Base-by-base conservation (phyloP, 2,329 filamentous ascomycete species). In the Paecilomyces sp. region DNA sequence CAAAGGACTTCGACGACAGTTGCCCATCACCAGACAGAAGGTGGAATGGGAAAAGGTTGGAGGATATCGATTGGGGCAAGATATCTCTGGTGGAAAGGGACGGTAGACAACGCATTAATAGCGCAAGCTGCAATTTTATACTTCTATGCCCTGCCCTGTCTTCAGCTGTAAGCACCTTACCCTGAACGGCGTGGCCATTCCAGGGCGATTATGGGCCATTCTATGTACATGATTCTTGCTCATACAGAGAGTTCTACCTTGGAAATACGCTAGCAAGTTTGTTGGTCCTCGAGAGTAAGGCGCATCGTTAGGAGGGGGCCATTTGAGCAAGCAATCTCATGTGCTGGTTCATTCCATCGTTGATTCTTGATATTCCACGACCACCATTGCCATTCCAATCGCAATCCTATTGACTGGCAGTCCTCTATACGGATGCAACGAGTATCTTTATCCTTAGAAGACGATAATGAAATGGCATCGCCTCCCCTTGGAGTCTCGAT, bases 41-140 rank as follows among this genome's bases (percentile, higher is more conserved):
- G 93, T 99, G 67, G 94, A 99, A 78, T 99, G 94, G 94, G 93
- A 99, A 76, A 97, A 96, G 82, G 91, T 99, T 66, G 89, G 91
- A 54, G 92, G 91, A 67, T 99, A 99, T 79, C 83, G 91, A 62
- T 80, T 96, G 66, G 89, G 90, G 28, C 88, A 91, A 75, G 89
- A 91, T 71, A 90, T 91, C 74, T 87, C 88, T 18, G 88, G 88
- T 56, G 86, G 86, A 57, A 85, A 85, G 71, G 67, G 66, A 41
- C 67, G 70, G 62, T 70, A 65, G 33, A 59, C 7, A 22, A 3
- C 4, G 41, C 31, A 33, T 33, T 18, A 8, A 8, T 47, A 47
- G 7, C 41, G 15, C 15, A 15, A 47, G 15, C 15, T 47, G 41
- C 18, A 15, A 22, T 47, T 47, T 47, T 47, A 47, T 22, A n/a